Evolutionary conservation across 2,329 filamentous ascomycete species (phyloP).

Genomic region (Nemania serpens): DNA sequence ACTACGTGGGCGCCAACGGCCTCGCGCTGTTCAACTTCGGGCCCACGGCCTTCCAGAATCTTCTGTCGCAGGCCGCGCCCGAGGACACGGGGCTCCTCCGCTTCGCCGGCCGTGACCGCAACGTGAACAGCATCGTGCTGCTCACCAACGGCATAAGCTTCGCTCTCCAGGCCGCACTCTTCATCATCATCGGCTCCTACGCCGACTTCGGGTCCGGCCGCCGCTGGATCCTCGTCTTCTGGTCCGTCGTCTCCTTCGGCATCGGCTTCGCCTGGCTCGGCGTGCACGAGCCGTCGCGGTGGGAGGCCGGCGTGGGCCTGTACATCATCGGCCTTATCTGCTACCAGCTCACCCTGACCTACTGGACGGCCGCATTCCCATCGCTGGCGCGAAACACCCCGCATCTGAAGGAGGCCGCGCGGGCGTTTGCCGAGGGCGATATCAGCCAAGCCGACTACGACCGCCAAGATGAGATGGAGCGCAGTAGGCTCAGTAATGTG

Average conservation of each 20-base stretch:
- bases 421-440: constrained; percentile 45
- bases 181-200: constrained; percentile 56
- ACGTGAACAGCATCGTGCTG: constrained; percentile 69
- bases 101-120: constrained; percentile 61
- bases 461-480: constrained; percentile 63
- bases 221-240: constrained; percentile 64
- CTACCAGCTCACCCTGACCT: constrained; percentile 70
- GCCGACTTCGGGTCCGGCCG: constrained; percentile 69
- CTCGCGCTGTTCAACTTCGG: constrained; percentile 67
- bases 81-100: constrained; percentile 54
- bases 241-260: constrained; percentile 64
- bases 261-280: constrained; percentile 71
- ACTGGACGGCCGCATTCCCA: constrained; percentile 66
- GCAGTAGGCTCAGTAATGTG: constrained; percentile 66
- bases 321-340: constrained; percentile 70
- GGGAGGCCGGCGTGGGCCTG: constrained; percentile 63
- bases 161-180: constrained; percentile 65
- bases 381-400: constrained; percentile 45
- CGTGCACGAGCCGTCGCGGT: constrained; percentile 63
- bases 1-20: constrained; percentile 71
- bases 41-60: constrained; percentile 67
- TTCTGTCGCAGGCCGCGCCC: constrained; percentile 64
- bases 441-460: constrained; percentile 66
- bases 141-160: constrained; percentile 71
- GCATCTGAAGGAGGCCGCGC: constrained; percentile 41